phyloP scores from a whole-genome alignment of 2,329 filamentous ascomycete genomes.

The Neoascochyta sp. region DNA sequence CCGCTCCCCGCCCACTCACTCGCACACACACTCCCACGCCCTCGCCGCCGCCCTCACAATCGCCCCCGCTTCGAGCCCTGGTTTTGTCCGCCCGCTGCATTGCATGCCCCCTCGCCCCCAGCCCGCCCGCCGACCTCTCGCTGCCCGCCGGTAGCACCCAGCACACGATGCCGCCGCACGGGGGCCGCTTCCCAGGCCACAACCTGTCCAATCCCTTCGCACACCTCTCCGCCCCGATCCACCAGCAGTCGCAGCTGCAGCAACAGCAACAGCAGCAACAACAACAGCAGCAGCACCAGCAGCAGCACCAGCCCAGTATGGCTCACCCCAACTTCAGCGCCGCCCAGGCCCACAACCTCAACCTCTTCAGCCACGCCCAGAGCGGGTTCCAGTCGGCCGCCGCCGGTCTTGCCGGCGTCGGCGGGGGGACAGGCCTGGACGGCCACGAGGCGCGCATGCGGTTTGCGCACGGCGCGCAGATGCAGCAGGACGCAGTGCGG shows the following conservation, averaged over 20 bases:
- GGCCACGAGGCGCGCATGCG: slow-evolving; percentile 86
- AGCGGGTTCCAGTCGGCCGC: slow-evolving; percentile 52
- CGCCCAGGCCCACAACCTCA: slow-evolving; percentile 59
- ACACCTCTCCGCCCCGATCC: slow-evolving; percentile 49
- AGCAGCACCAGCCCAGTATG: slow-evolving; percentile 54
- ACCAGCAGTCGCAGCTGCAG: slow-evolving; percentile 47
- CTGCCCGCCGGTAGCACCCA: slow-evolving; percentile 18
- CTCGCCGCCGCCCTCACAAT: too few species aligned
- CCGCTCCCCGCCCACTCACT: too few species aligned
- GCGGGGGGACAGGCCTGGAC: slow-evolving; percentile 64
- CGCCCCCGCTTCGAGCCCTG: too few species aligned
- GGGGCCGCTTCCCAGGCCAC: slow-evolving; percentile 56
- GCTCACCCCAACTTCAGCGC: slow-evolving; percentile 64
- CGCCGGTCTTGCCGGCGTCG: slow-evolving; percentile 48
- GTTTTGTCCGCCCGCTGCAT: too few species aligned
- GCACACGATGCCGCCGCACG: slow-evolving; percentile 55
- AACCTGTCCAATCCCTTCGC: slow-evolving; percentile 58
- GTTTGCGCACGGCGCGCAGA: slow-evolving; percentile 68
- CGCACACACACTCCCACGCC: too few species aligned
- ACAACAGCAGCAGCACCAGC: slow-evolving; percentile 11
- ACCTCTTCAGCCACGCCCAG: slow-evolving; percentile 47
- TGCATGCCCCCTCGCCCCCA: neutral
- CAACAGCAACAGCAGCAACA: slow-evolving; percentile 34
- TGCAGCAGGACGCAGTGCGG: slow-evolving; percentile 50
- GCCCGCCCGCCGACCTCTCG: too few species aligned